Evolutionary conservation across 306 rosid genomes (phyloP), one percentile per base, ranked within the genome.

Genomic region (Vigna radiata): DNA sequence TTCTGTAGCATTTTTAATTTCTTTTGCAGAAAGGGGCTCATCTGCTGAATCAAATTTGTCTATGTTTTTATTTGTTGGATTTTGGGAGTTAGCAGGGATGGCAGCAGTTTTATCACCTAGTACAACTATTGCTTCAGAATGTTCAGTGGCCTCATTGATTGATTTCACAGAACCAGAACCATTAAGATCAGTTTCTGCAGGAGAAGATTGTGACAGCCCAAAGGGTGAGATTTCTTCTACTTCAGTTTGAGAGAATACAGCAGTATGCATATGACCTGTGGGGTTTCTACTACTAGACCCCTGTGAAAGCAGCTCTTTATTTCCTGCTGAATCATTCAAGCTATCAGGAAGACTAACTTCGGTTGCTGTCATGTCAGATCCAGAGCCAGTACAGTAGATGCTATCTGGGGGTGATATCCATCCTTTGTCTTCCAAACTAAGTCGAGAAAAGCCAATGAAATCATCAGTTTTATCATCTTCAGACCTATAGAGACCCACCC

Each of bases 381-480:
- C 98, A 6, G 89, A 89, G 81, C 89, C 85, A 78, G 94, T 86
- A 82, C 85, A 82, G 82, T 82, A 90, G 86, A 90, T 85, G 82
- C 97, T 90, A 82, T 91, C 96, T 39, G 97, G 96, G 68, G 98
- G 96, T 25, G 98, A 94, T 77, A 91, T 41, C 94, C 94, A 94
- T 74, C 91, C 98, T 69, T 89, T 94, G 69, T 87, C 96, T 85
- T 90, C 91, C 85, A 89, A 78, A 73, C 88, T 80, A 83, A 87
- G 87, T 52, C 77, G 88, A 78, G 94, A 73, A 72, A 86, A 59
- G 63, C 72, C 85, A 39, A 69, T 49, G 68, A 83, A 65, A 85
- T 88, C 96, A 73, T 87, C 88, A 70, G 82, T 68, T 77, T 84
- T 86, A 21, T 75, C 91, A 76, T 78, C 77, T 69, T 83, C 91